Conservation (phyloP, 1,139 yeast genomes). For the Saccharomyces pastorianus region DNA sequence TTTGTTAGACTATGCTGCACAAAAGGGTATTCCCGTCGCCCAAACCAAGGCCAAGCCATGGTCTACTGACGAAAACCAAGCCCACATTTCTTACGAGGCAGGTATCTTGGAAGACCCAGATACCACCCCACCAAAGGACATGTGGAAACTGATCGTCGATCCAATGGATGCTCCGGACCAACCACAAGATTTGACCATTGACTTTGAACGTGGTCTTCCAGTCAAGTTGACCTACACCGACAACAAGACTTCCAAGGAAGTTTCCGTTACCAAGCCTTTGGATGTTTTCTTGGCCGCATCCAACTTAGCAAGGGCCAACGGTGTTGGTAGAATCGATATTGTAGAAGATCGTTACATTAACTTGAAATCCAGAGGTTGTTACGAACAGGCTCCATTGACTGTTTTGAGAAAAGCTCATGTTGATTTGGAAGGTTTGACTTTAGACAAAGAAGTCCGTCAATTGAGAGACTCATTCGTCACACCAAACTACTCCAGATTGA, state of each 20-base stretch:
- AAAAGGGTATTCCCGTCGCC: conserved; percentile 84
- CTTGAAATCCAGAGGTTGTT: conserved; percentile 97
- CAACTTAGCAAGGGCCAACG: conserved; percentile 94
- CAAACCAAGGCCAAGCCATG: conserved; percentile 98
- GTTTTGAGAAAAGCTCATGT: conserved; percentile 87
- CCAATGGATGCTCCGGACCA: conserved; percentile 89
- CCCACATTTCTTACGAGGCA: conserved; percentile 97
- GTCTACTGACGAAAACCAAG: conserved; percentile 98
- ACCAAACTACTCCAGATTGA: conserved; percentile 77
- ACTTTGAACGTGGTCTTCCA: conserved; percentile 82
- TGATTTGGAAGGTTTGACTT: conserved; percentile 91
- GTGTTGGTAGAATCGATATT: conserved; percentile 98
- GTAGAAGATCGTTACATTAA: conserved; percentile 98
- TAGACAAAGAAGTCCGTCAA: conserved; percentile 96
- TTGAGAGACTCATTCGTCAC: conserved; percentile 95
- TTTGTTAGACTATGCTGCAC: conserved; percentile 84
- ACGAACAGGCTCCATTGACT: conserved; percentile 98
- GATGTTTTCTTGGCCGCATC: conserved; percentile 90
- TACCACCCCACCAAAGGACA: conserved; percentile 97
- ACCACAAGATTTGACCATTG: conserved; percentile 83
- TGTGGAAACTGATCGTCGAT: conserved; percentile 98
- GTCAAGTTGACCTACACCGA: conserved; percentile 59
- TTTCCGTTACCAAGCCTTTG: conserved; percentile 57
- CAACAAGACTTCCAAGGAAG: conserved; percentile 46
- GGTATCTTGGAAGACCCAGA: conserved; percentile 98